A percentile compares a stretch with the other conserved stretches of the same genome.
Conservation (phyloP, 1,284 basidiomycete genomes). For the Mycosarcoma maydis region DNA sequence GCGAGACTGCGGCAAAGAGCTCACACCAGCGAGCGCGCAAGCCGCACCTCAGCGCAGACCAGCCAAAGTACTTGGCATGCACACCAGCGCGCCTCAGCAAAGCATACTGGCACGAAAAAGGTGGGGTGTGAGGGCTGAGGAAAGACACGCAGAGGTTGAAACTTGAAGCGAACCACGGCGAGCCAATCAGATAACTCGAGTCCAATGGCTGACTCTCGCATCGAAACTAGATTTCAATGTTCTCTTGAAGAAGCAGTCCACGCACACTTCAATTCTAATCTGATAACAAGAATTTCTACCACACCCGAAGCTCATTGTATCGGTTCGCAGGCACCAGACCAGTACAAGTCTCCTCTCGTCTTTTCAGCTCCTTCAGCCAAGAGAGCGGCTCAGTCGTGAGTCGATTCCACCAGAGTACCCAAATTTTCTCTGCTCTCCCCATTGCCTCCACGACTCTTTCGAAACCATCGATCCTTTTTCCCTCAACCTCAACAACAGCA, state of each 20-base stretch:
- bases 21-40: no score
- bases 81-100: no score
- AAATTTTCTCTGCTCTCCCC: neutral
- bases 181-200: constrained; percentile 19
- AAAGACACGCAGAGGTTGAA: no score
- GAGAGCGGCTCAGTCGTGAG: constrained; percentile 8
- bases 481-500: no score
- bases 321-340: constrained; percentile 8
- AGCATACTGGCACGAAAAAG: neutral
- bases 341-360: constrained; percentile 3
- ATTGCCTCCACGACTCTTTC: no score
- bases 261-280: constrained; percentile 1
- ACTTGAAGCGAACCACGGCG: neutral
- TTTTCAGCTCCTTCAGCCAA: neutral
- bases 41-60: no score
- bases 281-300: constrained; percentile 20
- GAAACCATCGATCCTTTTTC: neutral
- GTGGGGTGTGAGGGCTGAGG: neutral
- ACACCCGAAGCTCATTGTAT: no score
- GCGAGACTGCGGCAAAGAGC: no score
- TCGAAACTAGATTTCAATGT: no score
- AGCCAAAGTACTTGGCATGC: no score
- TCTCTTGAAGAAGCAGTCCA: no score
- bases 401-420: neutral
- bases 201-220: neutral